Evolutionary conservation across 495 filamentous ascomycete species (phyloP).

Genomic region (Emericellopsis terricola): DNA sequence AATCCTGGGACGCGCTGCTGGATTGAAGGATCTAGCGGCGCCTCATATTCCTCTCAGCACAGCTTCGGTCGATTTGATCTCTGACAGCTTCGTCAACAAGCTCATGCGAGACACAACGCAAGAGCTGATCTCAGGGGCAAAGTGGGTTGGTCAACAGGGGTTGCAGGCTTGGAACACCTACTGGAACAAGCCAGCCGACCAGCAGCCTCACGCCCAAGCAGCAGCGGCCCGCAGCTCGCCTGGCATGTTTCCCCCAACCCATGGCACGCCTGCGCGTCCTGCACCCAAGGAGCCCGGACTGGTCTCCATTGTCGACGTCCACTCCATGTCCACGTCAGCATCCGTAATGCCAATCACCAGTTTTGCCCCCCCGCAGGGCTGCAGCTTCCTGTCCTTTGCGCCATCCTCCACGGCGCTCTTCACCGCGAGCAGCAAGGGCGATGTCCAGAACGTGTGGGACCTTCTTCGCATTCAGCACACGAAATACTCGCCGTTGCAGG

Average conservation of each 20-base stretch:
- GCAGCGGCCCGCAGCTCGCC: background rate
- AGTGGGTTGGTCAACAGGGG: constrained; percentile 73
- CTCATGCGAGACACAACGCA: constrained; percentile 77
- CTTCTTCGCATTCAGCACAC: constrained; percentile 53
- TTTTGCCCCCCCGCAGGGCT: constrained; percentile 66
- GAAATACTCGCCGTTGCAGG: constrained; percentile 31
- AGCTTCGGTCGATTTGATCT: constrained; percentile 58
- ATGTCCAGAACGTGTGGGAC: constrained; percentile 87
- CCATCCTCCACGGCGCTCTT: constrained; percentile 70
- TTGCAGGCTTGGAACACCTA: constrained; percentile 79
- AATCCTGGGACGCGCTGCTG: constrained; percentile 36
- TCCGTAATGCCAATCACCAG: constrained; percentile 50
- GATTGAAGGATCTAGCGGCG: constrained; percentile 49
- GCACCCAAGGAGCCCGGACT: constrained; percentile 50
- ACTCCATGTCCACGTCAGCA: constrained; percentile 30
- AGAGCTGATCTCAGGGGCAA: constrained; percentile 73
- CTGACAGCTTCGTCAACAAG: constrained; percentile 68
- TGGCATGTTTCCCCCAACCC: constrained; percentile 53
- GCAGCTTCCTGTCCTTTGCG: constrained; percentile 80
- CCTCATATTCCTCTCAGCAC: constrained; percentile 58
- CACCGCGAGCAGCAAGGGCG: constrained; percentile 81
- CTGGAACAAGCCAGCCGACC: constrained; percentile 44
- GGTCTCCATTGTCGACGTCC: constrained; percentile 72
- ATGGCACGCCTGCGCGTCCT: constrained; percentile 30
- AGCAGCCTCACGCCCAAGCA: constrained; percentile 17